Evolutionary conservation across 495 filamentous ascomycete genomes (phyloP), one percentile per base, ranked within the genome.

Genomic region (Talaromyces stipitatus): DNA sequence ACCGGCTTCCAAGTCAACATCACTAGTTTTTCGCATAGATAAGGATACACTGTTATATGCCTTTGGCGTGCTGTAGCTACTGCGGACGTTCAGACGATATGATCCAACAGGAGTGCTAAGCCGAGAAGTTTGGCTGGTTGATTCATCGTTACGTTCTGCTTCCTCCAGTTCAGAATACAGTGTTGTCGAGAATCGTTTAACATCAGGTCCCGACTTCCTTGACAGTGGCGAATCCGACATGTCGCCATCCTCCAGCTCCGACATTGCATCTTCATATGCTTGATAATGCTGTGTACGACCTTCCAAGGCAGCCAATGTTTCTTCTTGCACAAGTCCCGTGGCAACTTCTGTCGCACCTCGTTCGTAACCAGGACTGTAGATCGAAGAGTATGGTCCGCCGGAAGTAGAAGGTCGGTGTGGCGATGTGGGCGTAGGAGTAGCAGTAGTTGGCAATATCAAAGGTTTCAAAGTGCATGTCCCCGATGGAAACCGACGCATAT

Each of bases 271-370:
- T 14, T 54, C 57, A 41, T 63, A 59, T 12, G 55, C 52, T 33
- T 55, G 36, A 48, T 58, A 48, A 12, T 56, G 29, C 14, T 20
- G 23, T 27, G 43, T 41, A 20, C 48, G 56, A 4, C 69, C 69
- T 55, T 70, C 67, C 8, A 71, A 36, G 20, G 62, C 66, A 26
- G 50, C 58, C 30, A 70, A 33, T 20, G 67, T 62, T 50, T 68
- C 60, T 23, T 64, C 60, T 33, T 66, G 62, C 4, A 61, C 64
- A 18, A 46, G 16, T 23, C 22, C 11, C 8, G 33, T 55, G 5
- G 32, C 33, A 20, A 10, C 38, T 14, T 45, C 38, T 12, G 50
- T 12, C 11, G 26, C 20, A 2, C 27, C 32, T 16, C 22, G 54
- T 20, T 55, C 54, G 23, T 32, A 43, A 18, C 9, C 33, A 20